A percentile compares a stretch with the other conserved stretches of the same genome.
Conservation (phyloP, 2,329 filamentous ascomycete species). For the Dissoconium aciculare region DNA sequence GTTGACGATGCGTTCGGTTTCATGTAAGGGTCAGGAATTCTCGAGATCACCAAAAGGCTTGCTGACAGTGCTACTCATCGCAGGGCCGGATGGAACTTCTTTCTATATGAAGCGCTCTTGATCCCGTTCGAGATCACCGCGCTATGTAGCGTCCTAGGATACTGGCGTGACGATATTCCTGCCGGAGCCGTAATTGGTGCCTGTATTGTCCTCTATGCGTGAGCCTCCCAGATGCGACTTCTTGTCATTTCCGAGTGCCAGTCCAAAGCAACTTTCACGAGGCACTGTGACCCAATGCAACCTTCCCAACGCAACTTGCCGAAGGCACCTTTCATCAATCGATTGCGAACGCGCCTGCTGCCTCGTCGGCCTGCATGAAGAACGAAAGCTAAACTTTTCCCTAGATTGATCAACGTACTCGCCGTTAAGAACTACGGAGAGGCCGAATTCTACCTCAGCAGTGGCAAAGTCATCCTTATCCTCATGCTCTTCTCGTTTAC, state of each 20-base stretch:
- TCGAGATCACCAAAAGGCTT: too few species aligned
- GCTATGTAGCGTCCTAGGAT: conserved; percentile 27
- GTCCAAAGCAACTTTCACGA: conserved; percentile 4
- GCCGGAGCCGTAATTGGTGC: conserved; percentile 28
- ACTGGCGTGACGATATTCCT: conserved; percentile 32
- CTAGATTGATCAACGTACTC: conserved; percentile 25
- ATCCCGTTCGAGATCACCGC: conserved; percentile 41
- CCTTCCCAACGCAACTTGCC: conserved; percentile 2
- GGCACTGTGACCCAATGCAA: conserved; percentile 3
- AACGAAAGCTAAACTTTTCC: conserved; percentile 4
- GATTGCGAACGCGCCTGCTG: neutral
- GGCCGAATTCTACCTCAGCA: conserved; percentile 39
- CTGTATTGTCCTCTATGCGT: conserved; percentile 24
- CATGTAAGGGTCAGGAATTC: too few species aligned
- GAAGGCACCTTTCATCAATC: neutral
- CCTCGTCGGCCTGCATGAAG: conserved; percentile 1
- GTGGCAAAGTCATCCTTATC: conserved; percentile 25
- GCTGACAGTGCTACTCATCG: too few species aligned
- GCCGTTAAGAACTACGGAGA: conserved; percentile 33
- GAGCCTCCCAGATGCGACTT: conserved; percentile 6
- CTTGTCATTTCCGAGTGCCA: conserved; percentile 3
- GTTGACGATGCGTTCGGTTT: conserved; percentile 52
- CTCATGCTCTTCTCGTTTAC: conserved; percentile 20
- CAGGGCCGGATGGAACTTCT: conserved; percentile 30
- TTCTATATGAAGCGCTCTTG: conserved; percentile 37